Base-by-base conservation (phyloP, 2,329 filamentous ascomycete genomes). In the Ceratocystis eucalypticola region DNA sequence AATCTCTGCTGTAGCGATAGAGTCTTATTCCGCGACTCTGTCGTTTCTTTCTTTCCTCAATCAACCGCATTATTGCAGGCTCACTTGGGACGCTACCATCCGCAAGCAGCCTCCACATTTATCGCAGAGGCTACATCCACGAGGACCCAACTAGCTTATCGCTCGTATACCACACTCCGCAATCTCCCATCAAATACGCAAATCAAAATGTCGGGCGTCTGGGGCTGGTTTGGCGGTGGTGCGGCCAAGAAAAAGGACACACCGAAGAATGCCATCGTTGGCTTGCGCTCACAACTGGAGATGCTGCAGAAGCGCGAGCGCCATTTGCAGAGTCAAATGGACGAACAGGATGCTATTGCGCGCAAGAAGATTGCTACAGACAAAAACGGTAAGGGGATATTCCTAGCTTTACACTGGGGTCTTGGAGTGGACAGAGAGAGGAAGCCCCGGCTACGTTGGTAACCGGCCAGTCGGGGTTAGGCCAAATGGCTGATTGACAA, bases 251-350 rank as follows among this genome's bases (percentile, higher is more conserved):
- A 91, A 82, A 96, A 95, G 80, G 91, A 96, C 79, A 88, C 86
- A 68, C 91, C 94, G 67, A 99, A 99, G 83, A 94, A 96, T 80
- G 94, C 94, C 71, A 99, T 99, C 73, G 81, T 99, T 67, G 84
- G 84, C 68, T 80, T 99, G 73, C 86, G 94, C 71, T 84, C 88
- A 73, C 93, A 96, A 79, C 82, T 97, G 57, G 93, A 96, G 72
- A 97, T 97, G 92, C 82, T 99, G 74, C 91, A 95, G 79, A 99
- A 99, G 83, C 84, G 93, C 68, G 92, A 97, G 80, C 89, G 85
- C 76, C 91, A 97, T 74, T 78, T 97, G 69, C 88, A 94, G 76
- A 88, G 83, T 69, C 91, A 96, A 80, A 96, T 97, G 80, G 87
- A 91, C 30, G 91, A 97, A 76, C 92, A 97, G 76, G 91, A 96